Evolutionary conservation across 2,329 filamentous ascomycete genomes (phyloP), one percentile per base, ranked within the genome.

Genomic region (Aspergillus fumigatiaffinis): DNA sequence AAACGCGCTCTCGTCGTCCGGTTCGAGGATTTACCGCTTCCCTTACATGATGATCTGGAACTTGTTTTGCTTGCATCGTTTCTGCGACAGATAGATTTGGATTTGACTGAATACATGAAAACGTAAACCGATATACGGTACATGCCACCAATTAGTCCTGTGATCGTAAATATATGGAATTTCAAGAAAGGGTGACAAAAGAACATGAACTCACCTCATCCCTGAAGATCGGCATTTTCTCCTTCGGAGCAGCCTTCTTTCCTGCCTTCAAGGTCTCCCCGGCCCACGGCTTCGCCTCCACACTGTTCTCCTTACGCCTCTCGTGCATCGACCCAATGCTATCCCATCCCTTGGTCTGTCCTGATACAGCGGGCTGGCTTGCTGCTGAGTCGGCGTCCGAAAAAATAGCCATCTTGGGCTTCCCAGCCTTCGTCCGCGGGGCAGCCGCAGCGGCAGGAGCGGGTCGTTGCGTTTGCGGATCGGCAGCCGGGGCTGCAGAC

Each of bases 141-240:
- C 64, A 77, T 77, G 73, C 71, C 77, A 85, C 73, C 71, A 82
- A 93, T 97, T 96, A 97, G 92, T 96, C 92, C 92, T 97, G 85
- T 84, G 82, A 84, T 87, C 82, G 92, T 94, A 91, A 94, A 94
- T 85, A 91, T 82, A 74, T 82, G 83, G 80, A 76, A 72, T 66
- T 38, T 75, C 73, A 73, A 47, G 68, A 73, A 69, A 71, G 66
- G 69, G 65, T 63, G 14, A 26, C 14, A 65, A 62, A 62, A 66
- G 71, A 72, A 65, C 67, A 63, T 68, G 68, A 72, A 83, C 91
- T 88, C 88, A 99, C 94, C 89, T 89, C 82, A 82, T 99, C 94
- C 81, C 90, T 93, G 81, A 97, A 99, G 49, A 99, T 85, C 70
- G 88, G 81, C 87, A 99, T 89, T 81, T 97, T 97, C 54, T 87